Percentiles rank a stretch among this genome's conserved stretches.
Evolutionary conservation across 352 stramenopile species (phyloP).

Genomic region (Phytopythium ostracodes): DNA sequence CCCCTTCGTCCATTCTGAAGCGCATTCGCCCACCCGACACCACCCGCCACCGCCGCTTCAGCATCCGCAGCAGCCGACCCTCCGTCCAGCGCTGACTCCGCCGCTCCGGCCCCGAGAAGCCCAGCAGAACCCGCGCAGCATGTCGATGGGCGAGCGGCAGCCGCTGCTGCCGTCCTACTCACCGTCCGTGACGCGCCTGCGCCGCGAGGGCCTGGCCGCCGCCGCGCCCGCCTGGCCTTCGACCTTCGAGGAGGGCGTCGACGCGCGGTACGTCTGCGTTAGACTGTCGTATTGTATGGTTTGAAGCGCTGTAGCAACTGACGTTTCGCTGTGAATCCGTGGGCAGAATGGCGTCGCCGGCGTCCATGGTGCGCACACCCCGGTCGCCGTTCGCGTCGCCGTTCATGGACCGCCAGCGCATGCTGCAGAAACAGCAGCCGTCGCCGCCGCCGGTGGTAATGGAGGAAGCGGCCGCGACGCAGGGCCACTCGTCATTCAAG

Average conservation of each 20-base stretch:
- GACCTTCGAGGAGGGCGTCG: constrained; percentile 74
- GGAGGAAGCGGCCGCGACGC: constrained; percentile 7
- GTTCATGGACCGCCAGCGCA: constrained; percentile 38
- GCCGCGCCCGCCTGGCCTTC: constrained; percentile 49
- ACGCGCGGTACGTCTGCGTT: constrained; percentile 27
- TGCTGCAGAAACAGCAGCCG: constrained; percentile 26
- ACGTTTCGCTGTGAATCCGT: neutral
- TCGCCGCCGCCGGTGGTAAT: constrained; percentile 9
- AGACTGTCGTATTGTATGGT: neutral
- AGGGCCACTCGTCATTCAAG: constrained; percentile 66
- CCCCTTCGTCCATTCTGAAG: neutral
- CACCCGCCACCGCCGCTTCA: neutral
- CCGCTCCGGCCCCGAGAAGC: neutral
- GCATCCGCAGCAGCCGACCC: neutral
- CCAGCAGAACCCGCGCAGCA: neutral
- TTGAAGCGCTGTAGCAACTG: neutral
- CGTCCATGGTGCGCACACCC: constrained; percentile 25
- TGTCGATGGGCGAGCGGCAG: constrained; percentile 20
- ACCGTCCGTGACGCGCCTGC: constrained; percentile 35
- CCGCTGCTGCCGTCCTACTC: constrained; percentile 63
- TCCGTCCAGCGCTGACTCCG: neutral
- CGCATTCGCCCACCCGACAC: neutral
- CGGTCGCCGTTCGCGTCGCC: constrained; percentile 27
- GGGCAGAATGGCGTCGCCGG: constrained; percentile 52
- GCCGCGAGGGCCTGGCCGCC: constrained; percentile 21